phyloP scores from a whole-genome alignment of 2,329 filamentous ascomycete species.

The Ceratocystis diversiconidia region DNA sequence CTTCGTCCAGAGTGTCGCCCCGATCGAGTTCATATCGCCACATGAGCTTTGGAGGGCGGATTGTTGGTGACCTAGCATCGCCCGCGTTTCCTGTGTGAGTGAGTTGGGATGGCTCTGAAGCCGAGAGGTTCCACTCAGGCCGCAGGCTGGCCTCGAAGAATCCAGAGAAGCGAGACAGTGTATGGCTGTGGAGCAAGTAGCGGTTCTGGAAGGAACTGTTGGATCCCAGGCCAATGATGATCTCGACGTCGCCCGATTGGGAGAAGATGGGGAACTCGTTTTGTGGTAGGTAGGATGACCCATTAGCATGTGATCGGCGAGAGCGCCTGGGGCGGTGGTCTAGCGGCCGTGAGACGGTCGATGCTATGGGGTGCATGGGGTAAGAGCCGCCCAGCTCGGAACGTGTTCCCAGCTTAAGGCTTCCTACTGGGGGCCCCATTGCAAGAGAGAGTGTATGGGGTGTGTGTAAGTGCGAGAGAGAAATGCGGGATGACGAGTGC shows the following conservation, averaged over 20 bases:
- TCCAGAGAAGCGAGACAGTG: conserved; percentile 75
- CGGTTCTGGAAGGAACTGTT: conserved; percentile 51
- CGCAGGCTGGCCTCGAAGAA: conserved; percentile 84
- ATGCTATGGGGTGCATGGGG: conserved; percentile 43
- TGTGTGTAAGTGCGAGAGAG: background rate
- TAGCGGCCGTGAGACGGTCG: conserved; percentile 47
- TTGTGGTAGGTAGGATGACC: conserved; percentile 51
- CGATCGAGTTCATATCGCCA: conserved; percentile 86
- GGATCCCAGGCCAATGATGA: conserved; percentile 51
- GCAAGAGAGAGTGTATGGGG: conserved; percentile 24
- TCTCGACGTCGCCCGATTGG: conserved; percentile 85
- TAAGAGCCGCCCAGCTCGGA: conserved; percentile 32
- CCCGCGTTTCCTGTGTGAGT: background rate
- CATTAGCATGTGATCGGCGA: conserved; percentile 67
- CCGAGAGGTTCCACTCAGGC: conserved; percentile 53
- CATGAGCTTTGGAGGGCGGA: conserved; percentile 25
- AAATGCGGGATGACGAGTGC: background rate
- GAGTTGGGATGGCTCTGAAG: conserved; percentile 19
- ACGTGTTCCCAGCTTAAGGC: conserved; percentile 17
- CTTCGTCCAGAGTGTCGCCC: conserved; percentile 55
- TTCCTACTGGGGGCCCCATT: conserved; percentile 27
- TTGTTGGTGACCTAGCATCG: background rate
- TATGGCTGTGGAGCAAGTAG: conserved; percentile 78
- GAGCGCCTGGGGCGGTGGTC: conserved; percentile 51
- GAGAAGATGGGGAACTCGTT: conserved; percentile 91